Evolutionary conservation across 2,329 filamentous ascomycete genomes (phyloP), one percentile per base, ranked within the genome.

Genomic region (Fusarium keratoplasticum): DNA sequence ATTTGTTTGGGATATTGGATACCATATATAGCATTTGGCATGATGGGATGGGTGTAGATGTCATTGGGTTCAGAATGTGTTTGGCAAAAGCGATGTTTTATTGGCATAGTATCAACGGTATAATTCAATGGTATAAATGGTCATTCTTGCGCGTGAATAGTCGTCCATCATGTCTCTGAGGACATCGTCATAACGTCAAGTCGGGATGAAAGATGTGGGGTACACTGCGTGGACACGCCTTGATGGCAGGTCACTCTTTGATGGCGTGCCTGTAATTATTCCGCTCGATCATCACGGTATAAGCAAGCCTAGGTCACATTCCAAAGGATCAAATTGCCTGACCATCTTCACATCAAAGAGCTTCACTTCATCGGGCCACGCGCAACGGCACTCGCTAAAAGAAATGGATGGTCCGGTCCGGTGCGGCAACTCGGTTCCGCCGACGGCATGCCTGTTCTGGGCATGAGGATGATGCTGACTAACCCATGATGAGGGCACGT

Each of bases 221-320:
- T 47, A 27, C 16, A 47, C 22, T 25, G 42, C 42, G 22, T 18
- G 44, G 16, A 47, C 42, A 47, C 4, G 42, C 22, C 22, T 27
- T 18, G 8, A 47, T 27, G 44, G 22, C 22, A 31, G 8, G 40
- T 22, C 40, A 44, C 40, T 40, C 36, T 44, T 25, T 44, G 3
- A 44, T 22, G 20, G 20, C 40, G 14, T 2, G 4, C 20, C 4
- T 22, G 6, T 14, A 22, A 22, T 16, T 22, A 22, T 22, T 44
- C 40, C 20, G 4, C 11, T 2, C 31, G 27, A 54, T 11, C 25
- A 59, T 60, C 36, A 60, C 57, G 11, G 36, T 36, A 59, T 40
- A 29, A 22, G 9, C 38, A 31, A 18, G n/a, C 14, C 36, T 20
- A 29, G 50, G 55, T 74, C 36, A 72, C 60, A 74, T 71, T 74